Evolutionary conservation across 345 rosid genomes (phyloP).

Genomic region (Populus simonii): DNA sequence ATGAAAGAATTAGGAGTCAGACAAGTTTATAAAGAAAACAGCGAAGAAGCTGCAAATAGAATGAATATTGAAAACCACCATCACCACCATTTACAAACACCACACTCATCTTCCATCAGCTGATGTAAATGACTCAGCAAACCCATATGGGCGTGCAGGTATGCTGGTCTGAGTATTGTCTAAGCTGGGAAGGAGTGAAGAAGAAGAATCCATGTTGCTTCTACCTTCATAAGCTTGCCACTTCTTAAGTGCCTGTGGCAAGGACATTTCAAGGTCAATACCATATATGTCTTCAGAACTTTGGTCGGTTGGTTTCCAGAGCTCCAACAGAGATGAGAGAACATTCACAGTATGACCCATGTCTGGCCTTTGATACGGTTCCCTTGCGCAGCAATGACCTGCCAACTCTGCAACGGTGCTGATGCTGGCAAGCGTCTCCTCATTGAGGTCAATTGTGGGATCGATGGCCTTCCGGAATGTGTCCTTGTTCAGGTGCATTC

Average conservation of each 20-base stretch:
- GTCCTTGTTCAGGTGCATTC: conserved; percentile 23
- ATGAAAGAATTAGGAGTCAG: background rate
- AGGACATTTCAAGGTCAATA: conserved; percentile 25
- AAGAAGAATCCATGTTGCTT: conserved; percentile 18
- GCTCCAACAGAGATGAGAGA: conserved; percentile 23
- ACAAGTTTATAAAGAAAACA: background rate
- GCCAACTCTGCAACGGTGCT: conserved; percentile 26
- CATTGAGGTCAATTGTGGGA: conserved; percentile 11
- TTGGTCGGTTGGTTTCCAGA: conserved; percentile 28
- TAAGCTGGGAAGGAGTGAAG: conserved; percentile 19
- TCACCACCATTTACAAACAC: conserved; percentile 18
- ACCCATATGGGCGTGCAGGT: conserved; percentile 13
- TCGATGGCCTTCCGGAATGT: conserved; percentile 24
- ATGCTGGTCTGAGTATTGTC: conserved; percentile 29
- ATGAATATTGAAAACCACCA: conserved; percentile 11
- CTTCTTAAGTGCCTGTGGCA: conserved; percentile 25
- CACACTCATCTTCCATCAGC: conserved; percentile 23
- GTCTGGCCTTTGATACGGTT: conserved; percentile 34
- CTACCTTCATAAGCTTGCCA: conserved; percentile 31
- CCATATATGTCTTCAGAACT: conserved; percentile 23
- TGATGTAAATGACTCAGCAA: conserved; percentile 16
- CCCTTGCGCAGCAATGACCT: conserved; percentile 30
- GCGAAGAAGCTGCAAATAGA: conserved; percentile 3
- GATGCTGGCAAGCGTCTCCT: conserved; percentile 24
- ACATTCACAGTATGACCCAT: conserved; percentile 30